phyloP scores from a whole-genome alignment of 306 rosid genomes.

The Spatholobus suberectus region DNA sequence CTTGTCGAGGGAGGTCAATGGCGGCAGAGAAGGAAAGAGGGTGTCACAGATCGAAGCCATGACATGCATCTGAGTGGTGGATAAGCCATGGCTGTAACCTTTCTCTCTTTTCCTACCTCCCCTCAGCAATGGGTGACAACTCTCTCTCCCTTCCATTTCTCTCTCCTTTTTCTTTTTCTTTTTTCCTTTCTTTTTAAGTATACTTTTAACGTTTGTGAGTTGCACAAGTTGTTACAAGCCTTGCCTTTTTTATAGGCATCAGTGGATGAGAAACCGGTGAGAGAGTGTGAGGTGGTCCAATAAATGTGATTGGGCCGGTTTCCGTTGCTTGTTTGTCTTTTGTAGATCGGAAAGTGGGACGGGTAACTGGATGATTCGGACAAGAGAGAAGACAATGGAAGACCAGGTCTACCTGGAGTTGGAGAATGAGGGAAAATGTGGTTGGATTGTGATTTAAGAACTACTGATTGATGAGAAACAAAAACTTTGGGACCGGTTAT shows the following conservation, averaged over 20 bases:
- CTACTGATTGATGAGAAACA: not conserved
- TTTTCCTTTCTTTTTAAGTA: not conserved
- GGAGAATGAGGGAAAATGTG: not conserved
- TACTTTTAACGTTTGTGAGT: not conserved
- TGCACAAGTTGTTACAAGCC: not conserved
- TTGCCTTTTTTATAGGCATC: not conserved
- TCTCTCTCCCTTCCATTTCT: constrained; percentile 45
- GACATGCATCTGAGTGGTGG: constrained; percentile 61
- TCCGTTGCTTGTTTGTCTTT: not conserved
- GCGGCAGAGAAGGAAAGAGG: constrained; percentile 71
- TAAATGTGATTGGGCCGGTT: not conserved
- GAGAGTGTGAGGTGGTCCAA: not conserved
- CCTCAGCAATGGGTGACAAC: constrained; percentile 58
- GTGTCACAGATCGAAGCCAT: constrained; percentile 78
- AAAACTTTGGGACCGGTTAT: not conserved
- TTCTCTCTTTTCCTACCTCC: constrained; percentile 51
- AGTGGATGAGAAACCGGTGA: not conserved
- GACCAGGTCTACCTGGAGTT: not conserved
- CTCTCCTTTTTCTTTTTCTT: not conserved
- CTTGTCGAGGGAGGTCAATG: not conserved
- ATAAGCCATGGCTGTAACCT: constrained; percentile 67
- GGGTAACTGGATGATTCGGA: not conserved
- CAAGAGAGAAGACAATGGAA: not conserved
- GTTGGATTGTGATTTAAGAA: not conserved
- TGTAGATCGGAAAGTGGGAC: not conserved